Conservation (phyloP, 805 yeast species). For the Blastobotrys robertii region DNA sequence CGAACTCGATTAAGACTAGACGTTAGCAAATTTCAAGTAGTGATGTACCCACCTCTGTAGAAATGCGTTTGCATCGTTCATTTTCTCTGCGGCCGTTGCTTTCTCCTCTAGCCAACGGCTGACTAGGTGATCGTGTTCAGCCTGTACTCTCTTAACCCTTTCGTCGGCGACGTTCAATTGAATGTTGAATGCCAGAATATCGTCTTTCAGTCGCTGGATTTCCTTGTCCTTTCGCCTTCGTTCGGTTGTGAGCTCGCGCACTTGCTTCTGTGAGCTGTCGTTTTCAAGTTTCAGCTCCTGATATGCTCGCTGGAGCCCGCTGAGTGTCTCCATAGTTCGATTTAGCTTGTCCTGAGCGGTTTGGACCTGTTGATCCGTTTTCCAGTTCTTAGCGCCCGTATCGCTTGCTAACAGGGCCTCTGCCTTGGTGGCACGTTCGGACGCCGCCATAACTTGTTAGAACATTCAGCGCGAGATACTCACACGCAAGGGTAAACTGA, state of each 20-base stretch:
- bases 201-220: slow-evolving; percentile 54
- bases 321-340: not conserved
- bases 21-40: not conserved
- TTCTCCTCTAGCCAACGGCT: slow-evolving; percentile 52
- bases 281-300: slow-evolving; percentile 18
- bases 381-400: not conserved
- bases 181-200: slow-evolving; percentile 49
- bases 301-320: slow-evolving; percentile 5
- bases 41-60: slow-evolving; percentile 14
- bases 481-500: slow-evolving; percentile 14
- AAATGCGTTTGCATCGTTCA: slow-evolving; percentile 38
- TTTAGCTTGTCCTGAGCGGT: slow-evolving; percentile 7
- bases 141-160: slow-evolving; percentile 29
- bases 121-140: slow-evolving; percentile 43
- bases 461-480: slow-evolving; percentile 1
- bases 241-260: too few species aligned
- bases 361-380: slow-evolving; percentile 10
- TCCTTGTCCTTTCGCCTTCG: slow-evolving; percentile 23
- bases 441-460: slow-evolving; percentile 7
- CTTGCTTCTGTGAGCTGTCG: slow-evolving; percentile 15
- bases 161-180: slow-evolving; percentile 40
- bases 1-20: slow-evolving; percentile 8
- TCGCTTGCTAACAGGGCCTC: not conserved
- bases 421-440: slow-evolving; percentile 14
- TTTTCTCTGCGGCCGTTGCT: slow-evolving; percentile 47